A percentile compares a stretch with the other conserved stretches of the same genome.
phyloP scores from a whole-genome alignment of 225 moss, liverwort and hornwort species.

The Marchantia paleacea region DNA sequence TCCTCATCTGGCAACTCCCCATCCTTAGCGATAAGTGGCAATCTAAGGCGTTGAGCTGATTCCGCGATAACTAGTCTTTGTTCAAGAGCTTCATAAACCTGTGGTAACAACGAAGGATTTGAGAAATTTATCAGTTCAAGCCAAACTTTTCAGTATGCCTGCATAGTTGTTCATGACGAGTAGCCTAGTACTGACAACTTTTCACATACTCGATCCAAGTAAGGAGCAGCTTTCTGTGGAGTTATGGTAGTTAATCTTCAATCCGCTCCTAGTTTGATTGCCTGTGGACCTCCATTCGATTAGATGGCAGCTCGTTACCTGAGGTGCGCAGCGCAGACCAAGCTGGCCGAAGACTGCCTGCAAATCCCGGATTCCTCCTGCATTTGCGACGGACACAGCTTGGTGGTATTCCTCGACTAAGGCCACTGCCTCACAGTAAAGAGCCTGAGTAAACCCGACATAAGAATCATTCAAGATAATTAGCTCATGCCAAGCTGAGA shows the following conservation, averaged over 20 bases:
- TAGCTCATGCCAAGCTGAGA: background rate
- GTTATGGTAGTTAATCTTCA: no score
- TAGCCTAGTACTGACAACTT: background rate
- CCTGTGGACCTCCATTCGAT: no score
- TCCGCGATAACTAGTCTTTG: conserved; percentile 79
- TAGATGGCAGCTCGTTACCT: conserved; percentile 35
- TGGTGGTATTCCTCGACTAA: conserved; percentile 96
- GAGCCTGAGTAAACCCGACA: conserved; percentile 45
- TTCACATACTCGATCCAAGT: background rate
- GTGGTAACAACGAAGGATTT: conserved; percentile 3
- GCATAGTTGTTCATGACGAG: background rate
- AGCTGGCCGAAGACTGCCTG: conserved; percentile 79
- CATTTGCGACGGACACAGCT: conserved; percentile 79
- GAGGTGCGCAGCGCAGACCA: conserved; percentile 75
- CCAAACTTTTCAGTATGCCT: background rate
- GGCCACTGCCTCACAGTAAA: conserved; percentile 81
- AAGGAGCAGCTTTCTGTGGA: no score
- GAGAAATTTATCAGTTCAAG: background rate
- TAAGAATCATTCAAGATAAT: background rate
- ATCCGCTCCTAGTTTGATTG: no score
- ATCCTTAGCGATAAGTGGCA: conserved; percentile 81
- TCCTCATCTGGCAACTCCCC: conserved; percentile 91
- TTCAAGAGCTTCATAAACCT: conserved; percentile 93
- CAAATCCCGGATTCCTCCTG: conserved; percentile 88
- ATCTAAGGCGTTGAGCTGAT: conserved; percentile 79